These are phyloP conservation scores for Stenocarpella maydis DNA, from an alignment of 2,329 filamentous ascomycete species.

Conservation along the genomic window DNA sequence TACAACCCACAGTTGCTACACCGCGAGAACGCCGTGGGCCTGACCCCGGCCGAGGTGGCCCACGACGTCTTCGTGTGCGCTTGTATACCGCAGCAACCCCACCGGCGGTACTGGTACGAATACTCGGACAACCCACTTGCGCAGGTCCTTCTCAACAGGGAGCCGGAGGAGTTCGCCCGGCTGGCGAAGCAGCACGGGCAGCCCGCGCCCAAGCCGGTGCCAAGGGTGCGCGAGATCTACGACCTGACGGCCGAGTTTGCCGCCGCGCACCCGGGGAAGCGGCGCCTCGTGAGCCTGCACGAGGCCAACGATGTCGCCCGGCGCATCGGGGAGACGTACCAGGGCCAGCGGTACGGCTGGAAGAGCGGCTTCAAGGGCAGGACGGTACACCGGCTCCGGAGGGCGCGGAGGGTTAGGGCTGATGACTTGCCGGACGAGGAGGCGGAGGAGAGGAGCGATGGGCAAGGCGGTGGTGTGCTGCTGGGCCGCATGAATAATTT, in stretches of 20 bases:
- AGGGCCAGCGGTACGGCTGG: constrained; percentile 30
- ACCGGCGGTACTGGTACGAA: neutral
- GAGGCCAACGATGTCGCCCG: constrained; percentile 56
- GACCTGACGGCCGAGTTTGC: constrained; percentile 41
- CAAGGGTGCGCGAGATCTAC: constrained; percentile 32
- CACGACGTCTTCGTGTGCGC: constrained; percentile 60
- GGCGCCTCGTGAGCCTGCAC: constrained; percentile 61
- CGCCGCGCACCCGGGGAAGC: constrained; percentile 46
- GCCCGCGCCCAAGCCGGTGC: neutral
- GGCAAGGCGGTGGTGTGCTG: neutral
- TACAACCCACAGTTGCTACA: constrained; percentile 67
- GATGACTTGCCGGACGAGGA: neutral
- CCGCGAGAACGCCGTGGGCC: constrained; percentile 79
- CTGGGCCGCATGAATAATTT: neutral
- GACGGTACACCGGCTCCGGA: neutral
- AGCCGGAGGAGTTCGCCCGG: constrained; percentile 32
- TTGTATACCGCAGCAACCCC: constrained; percentile 36
- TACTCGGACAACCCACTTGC: neutral
- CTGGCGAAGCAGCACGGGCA: neutral
- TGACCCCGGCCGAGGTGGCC: constrained; percentile 75
- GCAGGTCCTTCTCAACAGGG: constrained; percentile 27
- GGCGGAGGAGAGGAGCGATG: neutral
- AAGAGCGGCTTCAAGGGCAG: neutral
- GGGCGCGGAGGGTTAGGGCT: neutral
- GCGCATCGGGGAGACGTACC: constrained; percentile 40